These are phyloP conservation scores for Davidsoniella neocaledoniae DNA, from an alignment of 2,329 filamentous ascomycete genomes.

Conservation along the genomic window DNA sequence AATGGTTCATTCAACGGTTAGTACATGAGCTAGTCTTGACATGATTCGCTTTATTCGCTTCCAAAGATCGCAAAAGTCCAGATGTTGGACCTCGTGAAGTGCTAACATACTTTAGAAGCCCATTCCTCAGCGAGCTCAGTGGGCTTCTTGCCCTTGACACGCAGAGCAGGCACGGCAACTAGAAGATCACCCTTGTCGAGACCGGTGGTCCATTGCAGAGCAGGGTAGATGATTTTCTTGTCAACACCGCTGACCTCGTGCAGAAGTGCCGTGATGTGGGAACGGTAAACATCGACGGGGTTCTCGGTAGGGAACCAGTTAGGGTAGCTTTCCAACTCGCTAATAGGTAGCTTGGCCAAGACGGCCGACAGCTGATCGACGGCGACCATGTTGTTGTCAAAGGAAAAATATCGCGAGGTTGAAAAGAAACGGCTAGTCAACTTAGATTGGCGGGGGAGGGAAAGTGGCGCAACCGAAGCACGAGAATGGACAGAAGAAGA, in stretches of 20 bases:
- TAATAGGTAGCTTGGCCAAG: conserved; percentile 22
- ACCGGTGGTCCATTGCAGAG: conserved; percentile 61
- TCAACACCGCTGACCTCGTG: conserved; percentile 54
- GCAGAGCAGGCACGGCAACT: conserved; percentile 61
- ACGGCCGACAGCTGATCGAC: conserved; percentile 10
- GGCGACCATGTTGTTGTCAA: conserved; percentile 9
- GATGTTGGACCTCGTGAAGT: too few relatives aligned
- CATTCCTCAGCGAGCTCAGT: conserved; percentile 44
- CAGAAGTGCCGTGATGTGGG: conserved; percentile 55
- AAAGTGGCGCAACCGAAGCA: not conserved
- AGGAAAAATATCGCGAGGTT: not conserved
- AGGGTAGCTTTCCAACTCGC: conserved; percentile 28
- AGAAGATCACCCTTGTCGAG: conserved; percentile 73
- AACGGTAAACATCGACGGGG: conserved; percentile 63
- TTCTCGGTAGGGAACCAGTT: conserved; percentile 52
- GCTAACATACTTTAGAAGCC: conserved; percentile 34
- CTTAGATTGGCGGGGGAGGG: not conserved
- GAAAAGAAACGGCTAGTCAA: not conserved
- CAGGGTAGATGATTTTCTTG: conserved; percentile 52
- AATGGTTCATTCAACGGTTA: conserved; percentile 1
- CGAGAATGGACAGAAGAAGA: too few relatives aligned
- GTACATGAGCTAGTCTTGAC: not conserved
- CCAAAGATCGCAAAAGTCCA: not conserved
- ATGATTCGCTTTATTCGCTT: not conserved
- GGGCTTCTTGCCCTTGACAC: conserved; percentile 55